Evolutionary conservation across 106 monocot species (phyloP).

Genomic region (Dioscorea alata): DNA sequence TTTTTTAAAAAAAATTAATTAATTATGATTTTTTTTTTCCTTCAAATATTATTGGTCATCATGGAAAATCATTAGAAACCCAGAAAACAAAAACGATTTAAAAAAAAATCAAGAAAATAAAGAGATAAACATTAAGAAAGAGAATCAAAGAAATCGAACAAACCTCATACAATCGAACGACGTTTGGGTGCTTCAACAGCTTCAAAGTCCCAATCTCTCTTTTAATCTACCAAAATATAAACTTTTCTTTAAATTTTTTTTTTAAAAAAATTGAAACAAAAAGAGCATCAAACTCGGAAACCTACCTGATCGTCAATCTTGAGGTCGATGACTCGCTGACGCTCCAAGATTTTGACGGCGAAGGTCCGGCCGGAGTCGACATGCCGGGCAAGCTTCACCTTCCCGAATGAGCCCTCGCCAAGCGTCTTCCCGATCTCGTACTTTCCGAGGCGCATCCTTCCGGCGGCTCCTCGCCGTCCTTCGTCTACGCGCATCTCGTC

Average conservation of each 20-base stretch:
- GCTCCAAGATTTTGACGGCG: constrained; percentile 89
- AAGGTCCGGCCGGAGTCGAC: constrained; percentile 39
- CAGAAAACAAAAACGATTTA: too few species aligned
- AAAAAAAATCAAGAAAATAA: too few species aligned
- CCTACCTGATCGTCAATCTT: constrained; percentile 58
- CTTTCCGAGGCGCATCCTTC: constrained; percentile 39
- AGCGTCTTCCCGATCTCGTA: constrained; percentile 79
- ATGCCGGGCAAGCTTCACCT: constrained; percentile 69
- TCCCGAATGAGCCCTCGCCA: constrained; percentile 88
- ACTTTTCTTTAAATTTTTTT: not conserved
- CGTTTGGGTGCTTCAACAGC: constrained; percentile 63
- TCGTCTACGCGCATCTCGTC: too few species aligned
- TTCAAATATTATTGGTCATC: too few species aligned
- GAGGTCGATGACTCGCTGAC: constrained; percentile 35
- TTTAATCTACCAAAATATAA: constrained; percentile 34
- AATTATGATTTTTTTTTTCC: too few species aligned
- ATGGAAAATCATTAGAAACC: too few species aligned
- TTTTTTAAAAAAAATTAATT: too few species aligned
- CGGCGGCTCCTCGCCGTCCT: too few species aligned
- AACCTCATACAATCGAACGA: constrained; percentile 63
- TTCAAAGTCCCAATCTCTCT: constrained; percentile 66
- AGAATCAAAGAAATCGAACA: not conserved
- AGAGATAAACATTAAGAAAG: too few species aligned
- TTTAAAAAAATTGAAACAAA: too few species aligned
- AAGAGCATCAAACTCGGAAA: not conserved